phyloP scores from a whole-genome alignment of 805 yeast genomes.

The Metschnikowia lunata region DNA sequence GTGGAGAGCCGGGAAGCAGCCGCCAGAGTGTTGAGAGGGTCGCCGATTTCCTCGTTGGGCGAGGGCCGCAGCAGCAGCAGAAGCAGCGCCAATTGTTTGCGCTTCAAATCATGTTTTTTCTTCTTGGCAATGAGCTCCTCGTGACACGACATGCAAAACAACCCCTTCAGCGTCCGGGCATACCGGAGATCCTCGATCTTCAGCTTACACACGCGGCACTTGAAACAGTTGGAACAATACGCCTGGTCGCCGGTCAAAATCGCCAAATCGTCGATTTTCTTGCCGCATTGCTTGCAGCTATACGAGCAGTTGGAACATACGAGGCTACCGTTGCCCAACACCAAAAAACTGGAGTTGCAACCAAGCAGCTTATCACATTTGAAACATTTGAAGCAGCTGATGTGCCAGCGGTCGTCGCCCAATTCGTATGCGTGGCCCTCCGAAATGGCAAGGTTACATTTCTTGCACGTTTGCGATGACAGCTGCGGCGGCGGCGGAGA shows the following conservation, averaged over 20 bases:
- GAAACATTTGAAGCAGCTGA: slow-evolving; percentile 85
- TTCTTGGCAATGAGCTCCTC: slow-evolving; percentile 74
- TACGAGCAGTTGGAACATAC: slow-evolving; percentile 93
- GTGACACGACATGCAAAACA: slow-evolving; percentile 92
- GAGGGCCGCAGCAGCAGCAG: slow-evolving; percentile 22
- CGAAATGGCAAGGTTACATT: slow-evolving; percentile 47
- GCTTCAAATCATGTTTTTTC: slow-evolving; percentile 54
- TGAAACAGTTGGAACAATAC: slow-evolving; percentile 85
- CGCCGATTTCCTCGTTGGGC: slow-evolving; percentile 44
- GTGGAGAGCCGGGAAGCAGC: slow-evolving; percentile 38
- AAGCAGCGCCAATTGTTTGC: slow-evolving; percentile 29
- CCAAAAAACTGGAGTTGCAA: slow-evolving; percentile 84
- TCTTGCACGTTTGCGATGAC: slow-evolving; percentile 33
- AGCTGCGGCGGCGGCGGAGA: neutral
- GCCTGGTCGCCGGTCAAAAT: slow-evolving; percentile 94
- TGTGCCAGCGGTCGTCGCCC: slow-evolving; percentile 95
- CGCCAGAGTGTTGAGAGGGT: slow-evolving; percentile 95
- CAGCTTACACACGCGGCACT: slow-evolving; percentile 81
- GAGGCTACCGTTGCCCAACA: slow-evolving; percentile 86
- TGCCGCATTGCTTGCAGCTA: slow-evolving; percentile 77
- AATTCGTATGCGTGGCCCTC: slow-evolving; percentile 95
- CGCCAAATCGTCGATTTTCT: slow-evolving; percentile 88
- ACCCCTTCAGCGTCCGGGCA: slow-evolving; percentile 88
- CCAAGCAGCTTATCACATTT: slow-evolving; percentile 76
- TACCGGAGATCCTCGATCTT: slow-evolving; percentile 85